Evolutionary conservation across 1,139 yeast genomes (phyloP).

Genomic region (Scheffersomyces segobiensis): DNA sequence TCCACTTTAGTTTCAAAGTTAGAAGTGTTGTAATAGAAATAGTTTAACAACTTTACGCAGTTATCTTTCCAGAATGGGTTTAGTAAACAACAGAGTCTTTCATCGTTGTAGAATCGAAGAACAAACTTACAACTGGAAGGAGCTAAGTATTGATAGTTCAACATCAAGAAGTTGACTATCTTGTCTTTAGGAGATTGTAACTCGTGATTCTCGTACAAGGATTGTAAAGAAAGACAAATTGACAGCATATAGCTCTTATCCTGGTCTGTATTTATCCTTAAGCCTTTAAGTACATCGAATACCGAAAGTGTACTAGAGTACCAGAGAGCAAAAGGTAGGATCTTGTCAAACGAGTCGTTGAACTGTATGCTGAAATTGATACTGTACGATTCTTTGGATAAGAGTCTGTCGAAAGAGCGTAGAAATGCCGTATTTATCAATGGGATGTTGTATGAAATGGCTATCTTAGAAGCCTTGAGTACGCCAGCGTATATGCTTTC

Average conservation of each 20-base stretch:
- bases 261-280: slow-evolving; percentile 28
- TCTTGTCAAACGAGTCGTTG: slow-evolving; percentile 16
- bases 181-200: slow-evolving; percentile 47
- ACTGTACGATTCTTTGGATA: slow-evolving; percentile 26
- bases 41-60: slow-evolving; percentile 42
- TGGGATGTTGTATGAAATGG: slow-evolving; percentile 29
- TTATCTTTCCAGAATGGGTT: slow-evolving; percentile 55
- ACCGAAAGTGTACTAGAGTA: slow-evolving; percentile 45
- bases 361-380: slow-evolving; percentile 15
- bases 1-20: slow-evolving; percentile 36
- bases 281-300: slow-evolving; percentile 27
- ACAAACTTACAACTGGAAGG: slow-evolving; percentile 40
- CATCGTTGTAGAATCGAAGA: slow-evolving; percentile 48
- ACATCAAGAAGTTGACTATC: slow-evolving; percentile 45
- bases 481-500: slow-evolving; percentile 24
- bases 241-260: slow-evolving; percentile 36
- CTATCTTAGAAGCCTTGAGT: slow-evolving; percentile 23
- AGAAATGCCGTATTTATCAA: slow-evolving; percentile 33
- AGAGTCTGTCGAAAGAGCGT: slow-evolving; percentile 33
- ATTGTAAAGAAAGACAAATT: slow-evolving; percentile 37
- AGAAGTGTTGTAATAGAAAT: slow-evolving; percentile 36
- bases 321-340: slow-evolving; percentile 52
- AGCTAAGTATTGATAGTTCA: slow-evolving; percentile 36
- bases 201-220: slow-evolving; percentile 34
- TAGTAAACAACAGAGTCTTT: slow-evolving; percentile 55